Conservation (phyloP, 2,329 filamentous ascomycete species). For the Talaromyces atroroseus region DNA sequence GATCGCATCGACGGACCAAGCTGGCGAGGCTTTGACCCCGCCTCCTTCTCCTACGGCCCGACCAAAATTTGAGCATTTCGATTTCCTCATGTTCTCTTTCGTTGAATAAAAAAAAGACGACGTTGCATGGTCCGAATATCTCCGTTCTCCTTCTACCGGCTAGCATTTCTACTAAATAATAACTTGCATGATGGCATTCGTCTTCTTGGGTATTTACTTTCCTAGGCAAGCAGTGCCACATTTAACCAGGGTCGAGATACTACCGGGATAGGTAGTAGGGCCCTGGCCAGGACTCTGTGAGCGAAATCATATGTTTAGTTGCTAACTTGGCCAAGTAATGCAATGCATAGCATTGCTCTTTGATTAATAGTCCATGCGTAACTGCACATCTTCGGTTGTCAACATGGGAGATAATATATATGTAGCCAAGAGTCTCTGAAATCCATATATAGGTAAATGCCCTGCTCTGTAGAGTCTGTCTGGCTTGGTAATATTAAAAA, state of each 20-base stretch:
- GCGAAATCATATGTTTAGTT: background rate
- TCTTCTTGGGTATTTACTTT: background rate
- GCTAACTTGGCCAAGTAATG: background rate
- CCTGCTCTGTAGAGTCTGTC: too few species aligned
- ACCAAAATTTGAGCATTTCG: background rate
- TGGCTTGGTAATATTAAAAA: too few species aligned
- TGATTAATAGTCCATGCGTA: background rate
- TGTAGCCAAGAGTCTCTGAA: too few species aligned
- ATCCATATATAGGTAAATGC: too few species aligned
- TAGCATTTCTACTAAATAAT: too few species aligned
- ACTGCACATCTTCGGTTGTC: background rate
- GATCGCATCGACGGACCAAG: background rate
- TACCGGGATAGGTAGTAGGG: background rate
- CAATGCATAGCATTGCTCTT: background rate
- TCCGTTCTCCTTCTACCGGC: background rate
- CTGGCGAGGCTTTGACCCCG: background rate
- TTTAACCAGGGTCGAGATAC: background rate
- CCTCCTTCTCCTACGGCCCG: background rate
- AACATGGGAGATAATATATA: background rate
- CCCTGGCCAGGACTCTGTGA: too few species aligned
- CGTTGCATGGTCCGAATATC: background rate
- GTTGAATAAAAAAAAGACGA: background rate
- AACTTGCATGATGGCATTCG: background rate
- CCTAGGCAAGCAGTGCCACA: background rate
- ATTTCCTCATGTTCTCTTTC: background rate